phyloP scores from a whole-genome alignment of 1,284 basidiomycete genomes.

The Apiotrichum laibachii region DNA sequence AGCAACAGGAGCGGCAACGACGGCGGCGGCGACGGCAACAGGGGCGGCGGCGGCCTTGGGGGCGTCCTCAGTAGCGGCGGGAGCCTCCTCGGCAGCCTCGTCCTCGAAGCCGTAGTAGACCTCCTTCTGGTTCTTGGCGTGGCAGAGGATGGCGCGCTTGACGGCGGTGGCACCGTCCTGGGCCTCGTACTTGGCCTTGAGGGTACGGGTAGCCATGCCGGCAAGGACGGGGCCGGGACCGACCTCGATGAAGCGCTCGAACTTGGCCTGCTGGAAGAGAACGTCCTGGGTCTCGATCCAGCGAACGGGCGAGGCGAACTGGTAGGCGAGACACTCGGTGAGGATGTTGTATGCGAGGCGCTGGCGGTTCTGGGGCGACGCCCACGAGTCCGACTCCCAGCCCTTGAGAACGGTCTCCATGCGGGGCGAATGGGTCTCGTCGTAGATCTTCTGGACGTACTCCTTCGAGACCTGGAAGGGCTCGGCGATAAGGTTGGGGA shows the following conservation, averaged over 20 bases:
- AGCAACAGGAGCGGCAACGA: slow-evolving; percentile 54
- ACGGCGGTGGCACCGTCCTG: slow-evolving; percentile 81
- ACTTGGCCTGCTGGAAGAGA: slow-evolving; percentile 82
- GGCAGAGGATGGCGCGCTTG: slow-evolving; percentile 80
- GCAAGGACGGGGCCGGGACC: slow-evolving; percentile 95
- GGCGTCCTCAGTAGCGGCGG: slow-evolving; percentile 55
- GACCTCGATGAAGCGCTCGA: slow-evolving; percentile 92
- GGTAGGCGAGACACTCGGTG: slow-evolving; percentile 93
- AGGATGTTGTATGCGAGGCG: slow-evolving; percentile 91
- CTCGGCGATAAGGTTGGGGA: slow-evolving; percentile 93
- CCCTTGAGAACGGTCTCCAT: slow-evolving; percentile 87
- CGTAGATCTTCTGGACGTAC: slow-evolving; percentile 92
- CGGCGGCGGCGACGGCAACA: slow-evolving; percentile 54
- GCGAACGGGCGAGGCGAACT: slow-evolving; percentile 84
- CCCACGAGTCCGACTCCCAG: slow-evolving; percentile 94
- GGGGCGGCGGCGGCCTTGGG: slow-evolving; percentile 54
- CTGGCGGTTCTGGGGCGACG: slow-evolving; percentile 73
- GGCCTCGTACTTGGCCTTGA: slow-evolving; percentile 93
- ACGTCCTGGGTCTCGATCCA: slow-evolving; percentile 99
- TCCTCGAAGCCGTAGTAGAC: slow-evolving; percentile 99
- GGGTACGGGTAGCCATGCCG: slow-evolving; percentile 88
- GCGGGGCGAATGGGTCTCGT: slow-evolving; percentile 88
- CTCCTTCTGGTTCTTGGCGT: slow-evolving; percentile 92
- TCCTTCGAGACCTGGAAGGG: slow-evolving; percentile 87
- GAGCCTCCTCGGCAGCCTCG: slow-evolving; percentile 56